phyloP scores from a whole-genome alignment of 108 stramenopile species.

The Skeletonema menzelii region DNA sequence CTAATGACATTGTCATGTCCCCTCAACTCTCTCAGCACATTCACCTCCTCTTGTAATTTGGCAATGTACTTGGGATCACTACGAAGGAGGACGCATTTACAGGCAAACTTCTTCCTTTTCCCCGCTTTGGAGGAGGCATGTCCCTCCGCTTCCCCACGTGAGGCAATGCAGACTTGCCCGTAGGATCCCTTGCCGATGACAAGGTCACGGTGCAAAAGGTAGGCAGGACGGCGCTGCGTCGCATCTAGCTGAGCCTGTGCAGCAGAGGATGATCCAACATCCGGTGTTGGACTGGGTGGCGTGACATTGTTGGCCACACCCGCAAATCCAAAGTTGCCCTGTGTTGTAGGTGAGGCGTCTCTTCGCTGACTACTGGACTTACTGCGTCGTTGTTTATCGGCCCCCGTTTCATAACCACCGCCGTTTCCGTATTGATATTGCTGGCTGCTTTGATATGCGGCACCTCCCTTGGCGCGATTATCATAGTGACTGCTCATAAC shows the following conservation, averaged over 20 bases:
- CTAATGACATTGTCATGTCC: conserved; percentile 64
- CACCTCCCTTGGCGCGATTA: conserved; percentile 1
- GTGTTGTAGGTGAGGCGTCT: background rate
- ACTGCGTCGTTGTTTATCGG: background rate
- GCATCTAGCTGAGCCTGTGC: conserved; percentile 34
- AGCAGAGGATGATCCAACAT: background rate
- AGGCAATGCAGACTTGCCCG: conserved; percentile 92
- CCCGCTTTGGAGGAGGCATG: conserved; percentile 55
- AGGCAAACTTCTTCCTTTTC: conserved; percentile 90
- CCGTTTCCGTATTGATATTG: conserved; percentile 1
- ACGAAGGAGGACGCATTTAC: conserved; percentile 89
- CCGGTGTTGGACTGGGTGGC: background rate
- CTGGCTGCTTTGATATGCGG: conserved; percentile 2
- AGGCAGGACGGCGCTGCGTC: conserved; percentile 77
- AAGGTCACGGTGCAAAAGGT: conserved; percentile 85
- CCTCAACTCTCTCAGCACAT: conserved; percentile 83
- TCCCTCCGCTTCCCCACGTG: conserved; percentile 82
- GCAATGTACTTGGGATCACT: conserved; percentile 93
- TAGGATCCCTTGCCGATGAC: conserved; percentile 92
- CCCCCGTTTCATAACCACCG: background rate
- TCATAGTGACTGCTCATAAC: conserved; percentile 1
- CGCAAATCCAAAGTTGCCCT: background rate
- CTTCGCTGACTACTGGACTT: background rate
- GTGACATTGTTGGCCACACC: background rate
- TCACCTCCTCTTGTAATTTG: conserved; percentile 92